Evolutionary conservation across 179 eudicot genomes (phyloP).

Genomic region (Silene coronaria): DNA sequence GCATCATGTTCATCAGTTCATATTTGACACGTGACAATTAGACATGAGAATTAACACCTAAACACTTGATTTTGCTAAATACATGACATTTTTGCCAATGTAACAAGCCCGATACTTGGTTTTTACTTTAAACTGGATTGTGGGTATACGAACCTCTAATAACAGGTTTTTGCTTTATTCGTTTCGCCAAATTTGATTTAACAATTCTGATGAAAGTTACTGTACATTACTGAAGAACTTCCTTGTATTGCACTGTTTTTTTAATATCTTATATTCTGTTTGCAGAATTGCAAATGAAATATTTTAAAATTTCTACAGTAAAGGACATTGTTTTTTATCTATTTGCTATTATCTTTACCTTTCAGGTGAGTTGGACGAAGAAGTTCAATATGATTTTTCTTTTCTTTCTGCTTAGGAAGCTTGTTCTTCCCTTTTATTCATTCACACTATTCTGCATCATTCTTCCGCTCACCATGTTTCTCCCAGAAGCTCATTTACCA

Average conservation of each 20-base stretch:
- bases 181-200: background rate
- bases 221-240: background rate
- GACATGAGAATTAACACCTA: too few relatives aligned
- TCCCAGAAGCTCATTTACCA: slow-evolving; percentile 42
- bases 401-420: slow-evolving; percentile 41
- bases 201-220: background rate
- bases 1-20: background rate
- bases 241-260: background rate
- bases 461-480: slow-evolving; percentile 42
- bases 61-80: too few relatives aligned
- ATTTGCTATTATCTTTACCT: slow-evolving; percentile 15
- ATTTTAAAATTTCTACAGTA: background rate
- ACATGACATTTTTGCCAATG: too few relatives aligned
- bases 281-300: background rate
- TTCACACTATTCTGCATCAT: slow-evolving; percentile 43
- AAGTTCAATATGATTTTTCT: slow-evolving; percentile 36
- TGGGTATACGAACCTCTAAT: background rate
- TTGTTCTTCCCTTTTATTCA: slow-evolving; percentile 38
- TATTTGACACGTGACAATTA: too few relatives aligned
- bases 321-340: background rate
- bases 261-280: background rate
- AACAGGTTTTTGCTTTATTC: background rate
- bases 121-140: background rate
- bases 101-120: too few relatives aligned
- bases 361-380: slow-evolving; percentile 43